phyloP scores from a whole-genome alignment of 2,329 filamentous ascomycete genomes.

The Exophiala xenobiotica region DNA sequence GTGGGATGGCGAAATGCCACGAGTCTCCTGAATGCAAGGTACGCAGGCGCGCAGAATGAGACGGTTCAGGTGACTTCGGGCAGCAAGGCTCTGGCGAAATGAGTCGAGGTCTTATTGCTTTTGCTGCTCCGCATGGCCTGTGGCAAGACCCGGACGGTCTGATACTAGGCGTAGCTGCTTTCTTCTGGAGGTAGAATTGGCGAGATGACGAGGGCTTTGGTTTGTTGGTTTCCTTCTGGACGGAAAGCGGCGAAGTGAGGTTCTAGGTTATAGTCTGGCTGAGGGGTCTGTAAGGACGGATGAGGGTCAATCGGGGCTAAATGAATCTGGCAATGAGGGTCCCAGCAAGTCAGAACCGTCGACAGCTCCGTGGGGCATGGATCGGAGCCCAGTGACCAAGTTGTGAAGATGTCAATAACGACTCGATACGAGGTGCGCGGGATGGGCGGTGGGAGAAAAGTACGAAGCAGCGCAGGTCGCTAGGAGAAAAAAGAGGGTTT shows the following conservation, averaged over 20 bases:
- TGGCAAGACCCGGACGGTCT: conserved; percentile 17
- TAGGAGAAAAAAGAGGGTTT: conserved; percentile 5
- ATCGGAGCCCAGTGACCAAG: conserved; percentile 11
- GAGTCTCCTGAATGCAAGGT: conserved; percentile 24
- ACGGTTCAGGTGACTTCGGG: conserved; percentile 26
- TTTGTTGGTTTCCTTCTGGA: conserved; percentile 5
- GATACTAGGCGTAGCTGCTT: not conserved
- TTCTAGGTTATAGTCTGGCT: conserved; percentile 4
- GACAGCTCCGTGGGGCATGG: not conserved
- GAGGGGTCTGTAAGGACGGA: conserved; percentile 5
- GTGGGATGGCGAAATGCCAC: conserved; percentile 12
- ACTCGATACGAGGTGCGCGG: conserved; percentile 17
- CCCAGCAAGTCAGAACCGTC: not conserved
- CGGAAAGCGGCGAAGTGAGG: conserved; percentile 8
- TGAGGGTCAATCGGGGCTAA: conserved; percentile 13
- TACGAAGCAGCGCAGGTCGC: not conserved
- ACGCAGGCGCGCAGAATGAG: conserved; percentile 16
- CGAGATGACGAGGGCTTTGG: conserved; percentile 1
- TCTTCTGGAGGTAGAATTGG: not conserved
- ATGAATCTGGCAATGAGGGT: conserved; percentile 16
- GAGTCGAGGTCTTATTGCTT: conserved; percentile 24
- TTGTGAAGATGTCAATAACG: conserved; percentile 1
- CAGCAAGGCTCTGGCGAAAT: conserved; percentile 15
- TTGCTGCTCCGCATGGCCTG: conserved; percentile 27
- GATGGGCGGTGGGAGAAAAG: conserved; percentile 16